Evolutionary conservation across 179 eudicot genomes (phyloP), one percentile per base, ranked within the genome.

Genomic region (Drosera spatulata): DNA sequence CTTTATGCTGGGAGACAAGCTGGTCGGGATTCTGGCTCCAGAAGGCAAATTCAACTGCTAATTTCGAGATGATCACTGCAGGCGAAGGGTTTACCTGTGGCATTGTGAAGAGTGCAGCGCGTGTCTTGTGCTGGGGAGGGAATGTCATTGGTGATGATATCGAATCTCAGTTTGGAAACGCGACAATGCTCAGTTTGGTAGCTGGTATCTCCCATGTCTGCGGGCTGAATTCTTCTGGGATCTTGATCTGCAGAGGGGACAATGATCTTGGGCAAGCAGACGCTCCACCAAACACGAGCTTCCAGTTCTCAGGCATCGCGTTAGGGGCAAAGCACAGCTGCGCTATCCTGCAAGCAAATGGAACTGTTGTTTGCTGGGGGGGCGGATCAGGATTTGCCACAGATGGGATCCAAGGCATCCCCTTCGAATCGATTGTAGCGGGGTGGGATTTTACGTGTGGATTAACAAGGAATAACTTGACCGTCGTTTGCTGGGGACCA

Each of bases 61-160:
- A 0, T 22, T 71, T 83, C 39, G 7, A 33, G 3, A 47, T 60
- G n/a, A 75, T 80, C 38, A 75, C 88, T 2, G 69, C 88, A 6
- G 88, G 85, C 5, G 65, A 53, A 43, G 79, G 85, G 14, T 83
- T 80, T 67, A 70, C 79, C 2, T 83, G 88, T 54, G 88, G 82
- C 39, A 69, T 83, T 51, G 61, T 52, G 41, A 61, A 58, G 64
- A 64, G 75, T 11, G 69, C 64, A 11, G 56, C 69, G 62, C 50
- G 58, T 58, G 80, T 83, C 5, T 13, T 68, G 3, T 83, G 88
- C 61, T 83, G 82, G 82, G 88, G 88, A 43, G 76, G 59, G 48
- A 79, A 53, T 59, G 71, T 73, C 10, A 70, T 70, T 15, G 81
- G 82, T 33, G 79, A 61, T 51, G 57, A 53, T 13, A 80, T 83